phyloP scores from a whole-genome alignment of 169 alveolate species.

The Cryptosporidium ubiquitum region DNA sequence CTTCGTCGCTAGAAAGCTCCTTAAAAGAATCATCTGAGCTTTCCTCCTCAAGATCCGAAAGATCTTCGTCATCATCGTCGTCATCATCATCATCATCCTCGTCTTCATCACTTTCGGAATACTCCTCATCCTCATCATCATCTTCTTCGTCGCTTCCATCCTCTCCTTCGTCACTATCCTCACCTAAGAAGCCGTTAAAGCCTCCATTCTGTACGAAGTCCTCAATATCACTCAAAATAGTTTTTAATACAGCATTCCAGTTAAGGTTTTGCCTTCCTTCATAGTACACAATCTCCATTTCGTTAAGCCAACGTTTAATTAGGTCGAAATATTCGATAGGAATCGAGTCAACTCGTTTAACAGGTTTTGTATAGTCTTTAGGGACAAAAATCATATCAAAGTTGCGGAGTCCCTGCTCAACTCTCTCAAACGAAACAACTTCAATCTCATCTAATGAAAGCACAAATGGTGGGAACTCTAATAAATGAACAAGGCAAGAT shows the following conservation, averaged over 20 bases:
- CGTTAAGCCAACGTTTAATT: slow-evolving; percentile 92
- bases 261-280: slow-evolving; percentile 91
- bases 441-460: slow-evolving; percentile 94
- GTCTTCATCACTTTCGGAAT: slow-evolving; percentile 80
- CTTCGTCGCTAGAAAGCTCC: slow-evolving; percentile 81
- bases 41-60: slow-evolving; percentile 84
- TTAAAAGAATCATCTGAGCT: slow-evolving; percentile 76
- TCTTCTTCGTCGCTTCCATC: slow-evolving; percentile 80
- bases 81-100: slow-evolving; percentile 88
- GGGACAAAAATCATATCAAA: slow-evolving; percentile 96
- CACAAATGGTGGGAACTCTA: slow-evolving; percentile 97
- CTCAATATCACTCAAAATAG: slow-evolving; percentile 86
- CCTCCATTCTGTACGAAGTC: slow-evolving; percentile 88
- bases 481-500: slow-evolving; percentile 92
- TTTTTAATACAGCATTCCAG: slow-evolving; percentile 89
- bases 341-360: slow-evolving; percentile 92
- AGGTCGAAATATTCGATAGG: slow-evolving; percentile 94
- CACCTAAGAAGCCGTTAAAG: slow-evolving; percentile 87
- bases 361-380: slow-evolving; percentile 93
- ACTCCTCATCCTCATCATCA: slow-evolving; percentile 85
- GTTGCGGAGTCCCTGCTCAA: slow-evolving; percentile 94
- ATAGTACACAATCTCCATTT: slow-evolving; percentile 88
- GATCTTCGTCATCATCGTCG: slow-evolving; percentile 85
- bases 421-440: slow-evolving; percentile 96
- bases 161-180: slow-evolving; percentile 74